Conservation (phyloP, 2,329 filamentous ascomycete genomes). For the Sphaerulina vaccinii region DNA sequence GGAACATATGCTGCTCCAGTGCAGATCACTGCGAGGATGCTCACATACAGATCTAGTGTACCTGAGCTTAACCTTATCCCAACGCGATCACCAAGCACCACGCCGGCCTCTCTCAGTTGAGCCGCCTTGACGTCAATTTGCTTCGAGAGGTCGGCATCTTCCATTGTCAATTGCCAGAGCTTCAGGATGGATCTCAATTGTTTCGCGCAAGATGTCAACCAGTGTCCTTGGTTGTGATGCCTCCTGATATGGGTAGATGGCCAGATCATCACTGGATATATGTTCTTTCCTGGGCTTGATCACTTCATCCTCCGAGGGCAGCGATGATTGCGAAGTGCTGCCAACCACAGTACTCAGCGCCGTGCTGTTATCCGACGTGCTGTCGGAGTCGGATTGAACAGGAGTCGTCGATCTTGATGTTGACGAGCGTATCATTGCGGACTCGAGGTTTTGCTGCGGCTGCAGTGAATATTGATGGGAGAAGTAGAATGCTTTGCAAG, state of each 20-base stretch:
- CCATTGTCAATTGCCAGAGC: conserved; percentile 18
- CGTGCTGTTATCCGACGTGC: no score
- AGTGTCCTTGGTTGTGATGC: conserved; percentile 1
- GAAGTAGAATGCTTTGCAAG: no score
- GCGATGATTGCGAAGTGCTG: background rate
- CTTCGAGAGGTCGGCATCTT: conserved; percentile 1
- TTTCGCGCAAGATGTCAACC: background rate
- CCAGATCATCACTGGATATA: background rate
- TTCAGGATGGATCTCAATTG: conserved; percentile 1
- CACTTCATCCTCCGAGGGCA: background rate
- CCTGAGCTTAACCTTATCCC: conserved; percentile 17
- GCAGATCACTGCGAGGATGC: conserved; percentile 33
- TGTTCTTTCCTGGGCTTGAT: background rate
- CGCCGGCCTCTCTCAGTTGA: conserved; percentile 3
- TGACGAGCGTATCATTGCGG: no score
- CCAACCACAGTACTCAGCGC: no score
- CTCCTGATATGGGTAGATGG: conserved; percentile 1
- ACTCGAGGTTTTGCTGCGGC: no score
- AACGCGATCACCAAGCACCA: conserved; percentile 20
- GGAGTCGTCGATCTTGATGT: no score
- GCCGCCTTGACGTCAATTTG: background rate
- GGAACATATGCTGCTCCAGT: conserved; percentile 32
- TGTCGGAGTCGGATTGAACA: no score
- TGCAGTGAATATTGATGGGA: no score
- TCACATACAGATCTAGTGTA: conserved; percentile 20